These are phyloP conservation scores for Aureobasidium sp. DNA, from an alignment of 2,329 filamentous ascomycete genomes.

Conservation along the genomic window DNA sequence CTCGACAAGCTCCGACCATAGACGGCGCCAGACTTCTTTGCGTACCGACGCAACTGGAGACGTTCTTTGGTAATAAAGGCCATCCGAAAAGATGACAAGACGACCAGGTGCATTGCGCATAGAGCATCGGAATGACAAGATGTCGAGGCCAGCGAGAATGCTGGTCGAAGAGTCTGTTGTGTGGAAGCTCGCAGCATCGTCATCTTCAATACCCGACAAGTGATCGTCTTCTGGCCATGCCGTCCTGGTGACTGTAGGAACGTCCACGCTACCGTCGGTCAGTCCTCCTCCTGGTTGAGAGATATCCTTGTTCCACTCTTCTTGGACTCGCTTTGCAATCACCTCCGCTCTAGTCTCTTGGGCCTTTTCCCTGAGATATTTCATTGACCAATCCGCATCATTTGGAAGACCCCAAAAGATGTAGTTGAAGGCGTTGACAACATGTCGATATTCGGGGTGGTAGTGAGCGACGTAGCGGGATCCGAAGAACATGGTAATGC, in stretches of 20 bases:
- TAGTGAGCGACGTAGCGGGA: slow-evolving; percentile 30
- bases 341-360: slow-evolving; percentile 23
- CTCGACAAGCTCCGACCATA: slow-evolving; percentile 24
- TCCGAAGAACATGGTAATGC: slow-evolving; percentile 32
- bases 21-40: slow-evolving; percentile 23
- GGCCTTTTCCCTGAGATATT: slow-evolving; percentile 26
- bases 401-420: slow-evolving; percentile 36
- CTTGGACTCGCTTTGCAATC: slow-evolving; percentile 21
- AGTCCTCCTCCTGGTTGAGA: not conserved
- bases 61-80: slow-evolving; percentile 23
- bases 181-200: slow-evolving; percentile 18
- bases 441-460: slow-evolving; percentile 32
- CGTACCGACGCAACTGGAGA: slow-evolving; percentile 1
- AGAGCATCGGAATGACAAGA: slow-evolving; percentile 24
- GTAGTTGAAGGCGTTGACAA: slow-evolving; percentile 32
- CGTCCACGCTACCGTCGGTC: not conserved
- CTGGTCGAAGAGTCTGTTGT: slow-evolving; percentile 20
- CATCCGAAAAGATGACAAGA: slow-evolving; percentile 21
- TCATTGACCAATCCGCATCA: slow-evolving; percentile 29
- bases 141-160: slow-evolving; percentile 19
- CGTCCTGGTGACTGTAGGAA: not conserved
- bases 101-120: slow-evolving; percentile 20
- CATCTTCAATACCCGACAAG: not conserved
- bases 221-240: not conserved
- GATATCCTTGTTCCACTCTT: slow-evolving; percentile 13